phyloP scores from a whole-genome alignment of 352 stramenopile genomes.

The Globisporangium apiculatum region DNA sequence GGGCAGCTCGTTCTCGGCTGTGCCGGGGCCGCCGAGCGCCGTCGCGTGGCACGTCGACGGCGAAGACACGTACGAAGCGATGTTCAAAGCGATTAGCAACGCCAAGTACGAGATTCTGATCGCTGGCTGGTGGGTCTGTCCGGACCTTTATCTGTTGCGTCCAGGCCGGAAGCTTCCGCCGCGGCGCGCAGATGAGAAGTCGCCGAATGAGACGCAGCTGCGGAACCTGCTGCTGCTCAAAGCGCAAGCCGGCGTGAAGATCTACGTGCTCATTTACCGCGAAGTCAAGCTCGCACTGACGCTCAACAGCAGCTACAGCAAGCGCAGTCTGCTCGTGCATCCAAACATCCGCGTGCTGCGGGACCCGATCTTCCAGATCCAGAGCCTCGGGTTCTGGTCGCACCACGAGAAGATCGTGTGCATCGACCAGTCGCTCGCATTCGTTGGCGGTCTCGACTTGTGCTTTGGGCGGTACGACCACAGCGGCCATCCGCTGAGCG shows the following conservation, averaged over 20 bases:
- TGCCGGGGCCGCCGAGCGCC: conserved; percentile 36
- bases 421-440: conserved; percentile 81
- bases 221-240: conserved; percentile 75
- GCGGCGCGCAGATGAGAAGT: conserved; percentile 25
- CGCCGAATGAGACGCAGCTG: conserved; percentile 62
- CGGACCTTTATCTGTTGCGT: conserved; percentile 76
- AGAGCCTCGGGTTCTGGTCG: conserved; percentile 88
- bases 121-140: conserved; percentile 87
- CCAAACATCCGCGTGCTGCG: conserved; percentile 87
- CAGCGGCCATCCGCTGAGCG: conserved; percentile 61
- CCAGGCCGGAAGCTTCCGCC: conserved; percentile 46
- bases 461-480: conserved; percentile 88
- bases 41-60: conserved; percentile 84
- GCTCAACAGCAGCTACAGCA: conserved; percentile 84
- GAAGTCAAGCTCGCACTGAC: conserved; percentile 87
- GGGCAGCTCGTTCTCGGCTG: conserved; percentile 38
- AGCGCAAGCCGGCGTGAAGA: conserved; percentile 75
- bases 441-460: conserved; percentile 83
- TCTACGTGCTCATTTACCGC: conserved; percentile 89
- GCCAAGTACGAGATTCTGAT: conserved; percentile 89
- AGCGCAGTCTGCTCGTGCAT: conserved; percentile 68
- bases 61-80: conserved; percentile 80
- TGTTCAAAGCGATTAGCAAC: conserved; percentile 80
- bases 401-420: conserved; percentile 93
- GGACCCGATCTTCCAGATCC: conserved; percentile 88